Evolutionary conservation across 306 rosid genomes (phyloP).

Genomic region (apple (Malus domestica)): ASM211411v1 NC_041798.1:22399001-22399500

Average conservation of each 20-base stretch:
- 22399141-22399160: conserved; percentile 78
- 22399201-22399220: conserved; percentile 83
- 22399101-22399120: conserved; percentile 93
- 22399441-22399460: conserved; percentile 75
- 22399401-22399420: conserved; percentile 73
- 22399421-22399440: conserved; percentile 81
- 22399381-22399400: conserved; percentile 92
- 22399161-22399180: conserved; percentile 59
- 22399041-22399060: conserved; percentile 61
- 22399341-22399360: conserved; percentile 74
- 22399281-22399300: conserved; percentile 75
- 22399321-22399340: conserved; percentile 66
- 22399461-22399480: conserved; percentile 70
- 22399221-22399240: conserved; percentile 69
- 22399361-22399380: conserved; percentile 85
- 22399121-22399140: conserved; percentile 79
- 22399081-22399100: conserved; percentile 97
- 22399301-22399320: conserved; percentile 67
- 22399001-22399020: neutral
- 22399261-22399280: conserved; percentile 72
- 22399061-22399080: conserved; percentile 90
- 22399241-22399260: conserved; percentile 91
- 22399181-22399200: conserved; percentile 69
- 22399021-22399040: neutral
- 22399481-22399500: conserved; percentile 36